Conservation (phyloP, 495 filamentous ascomycete species). For the Penicillium egyptiacum region DNA sequence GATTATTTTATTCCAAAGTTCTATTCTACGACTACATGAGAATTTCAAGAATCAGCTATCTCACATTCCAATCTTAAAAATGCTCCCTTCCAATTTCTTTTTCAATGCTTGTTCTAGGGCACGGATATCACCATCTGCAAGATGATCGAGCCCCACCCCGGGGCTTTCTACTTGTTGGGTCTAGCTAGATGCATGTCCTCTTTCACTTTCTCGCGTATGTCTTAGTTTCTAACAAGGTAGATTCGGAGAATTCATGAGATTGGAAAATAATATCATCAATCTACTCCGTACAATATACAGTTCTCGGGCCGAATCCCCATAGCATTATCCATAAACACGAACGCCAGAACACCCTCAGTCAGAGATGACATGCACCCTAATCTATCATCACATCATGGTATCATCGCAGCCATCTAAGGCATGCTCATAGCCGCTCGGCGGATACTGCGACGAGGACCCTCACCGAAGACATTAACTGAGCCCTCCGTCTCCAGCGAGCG, state of each 20-base stretch:
- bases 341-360: conserved; percentile 12
- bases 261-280: not conserved
- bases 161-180: not conserved
- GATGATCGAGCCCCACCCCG: conserved; percentile 1
- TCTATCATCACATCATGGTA: conserved; percentile 25
- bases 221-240: not conserved
- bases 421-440: conserved; percentile 52
- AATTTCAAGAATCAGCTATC: no score
- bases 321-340: conserved; percentile 13
- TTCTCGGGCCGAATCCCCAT: not conserved
- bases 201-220: not conserved
- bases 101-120: not conserved
- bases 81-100: not conserved
- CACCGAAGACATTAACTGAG: conserved; percentile 73
- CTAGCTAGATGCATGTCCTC: not conserved
- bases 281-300: not conserved
- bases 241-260: not conserved
- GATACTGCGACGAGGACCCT: conserved; percentile 79
- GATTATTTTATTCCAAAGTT: no score
- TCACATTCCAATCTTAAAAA: not conserved
- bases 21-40: no score
- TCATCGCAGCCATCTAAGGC: conserved; percentile 17
- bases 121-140: conserved; percentile 1
- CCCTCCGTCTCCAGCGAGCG: conserved; percentile 83
- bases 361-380: conserved; percentile 20